Percentiles rank a stretch among this genome's conserved stretches.
These are phyloP conservation scores for Saururus chinensis DNA, from an alignment of 164 flowering plant species.

Conservation along the genomic window DNA sequence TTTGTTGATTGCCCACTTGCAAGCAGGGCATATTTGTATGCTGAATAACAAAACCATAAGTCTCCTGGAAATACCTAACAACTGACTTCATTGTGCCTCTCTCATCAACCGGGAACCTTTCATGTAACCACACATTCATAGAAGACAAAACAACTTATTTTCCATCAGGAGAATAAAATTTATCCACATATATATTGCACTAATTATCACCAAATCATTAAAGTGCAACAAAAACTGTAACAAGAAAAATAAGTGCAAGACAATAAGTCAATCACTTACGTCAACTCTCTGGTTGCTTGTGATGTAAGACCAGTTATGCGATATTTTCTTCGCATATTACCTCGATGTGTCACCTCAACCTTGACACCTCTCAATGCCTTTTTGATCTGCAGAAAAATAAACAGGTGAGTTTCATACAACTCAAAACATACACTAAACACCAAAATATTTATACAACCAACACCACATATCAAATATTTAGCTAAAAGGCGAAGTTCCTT, in stretches of 20 bases:
- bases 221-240: no score
- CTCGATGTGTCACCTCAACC: slow-evolving; percentile 79
- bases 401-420: neutral
- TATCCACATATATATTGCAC: neutral
- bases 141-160: neutral
- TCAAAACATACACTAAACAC: no score
- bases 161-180: neutral
- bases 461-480: no score
- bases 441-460: no score
- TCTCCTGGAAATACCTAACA: slow-evolving; percentile 79
- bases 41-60: slow-evolving; percentile 73
- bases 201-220: neutral
- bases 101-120: slow-evolving; percentile 81
- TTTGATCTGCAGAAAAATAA: slow-evolving; percentile 37
- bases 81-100: slow-evolving; percentile 78
- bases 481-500: neutral
- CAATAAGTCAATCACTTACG: slow-evolving; percentile 30
- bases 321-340: slow-evolving; percentile 72
- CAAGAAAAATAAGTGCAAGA: neutral
- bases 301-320: slow-evolving; percentile 75
- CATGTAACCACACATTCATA: neutral
- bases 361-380: slow-evolving; percentile 77
- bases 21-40: slow-evolving; percentile 88
- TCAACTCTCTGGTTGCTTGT: slow-evolving; percentile 63
- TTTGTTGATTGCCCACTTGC: slow-evolving; percentile 90